phyloP scores from a whole-genome alignment of 176 grass and related monocot genomes.

The Triticum urartu region DNA sequence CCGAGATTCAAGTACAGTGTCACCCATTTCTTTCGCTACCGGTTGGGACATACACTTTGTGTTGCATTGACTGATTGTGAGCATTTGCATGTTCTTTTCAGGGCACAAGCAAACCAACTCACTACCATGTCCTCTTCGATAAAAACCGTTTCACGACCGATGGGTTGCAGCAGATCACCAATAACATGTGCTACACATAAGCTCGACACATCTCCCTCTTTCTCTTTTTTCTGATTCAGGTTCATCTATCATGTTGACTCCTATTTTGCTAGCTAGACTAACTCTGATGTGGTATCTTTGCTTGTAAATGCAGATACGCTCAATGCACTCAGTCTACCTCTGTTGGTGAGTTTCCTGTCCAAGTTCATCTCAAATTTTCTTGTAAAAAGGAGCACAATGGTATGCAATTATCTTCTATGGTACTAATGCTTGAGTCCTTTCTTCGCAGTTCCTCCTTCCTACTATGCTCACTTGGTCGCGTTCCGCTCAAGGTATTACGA shows the following conservation, averaged over 20 bases:
- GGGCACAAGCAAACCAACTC: conserved; percentile 60
- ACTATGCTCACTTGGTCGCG: conserved; percentile 77
- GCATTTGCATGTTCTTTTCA: conserved; percentile 9
- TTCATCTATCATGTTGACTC: neutral
- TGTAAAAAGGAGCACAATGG: neutral
- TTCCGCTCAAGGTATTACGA: conserved; percentile 57
- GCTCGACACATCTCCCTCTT: neutral
- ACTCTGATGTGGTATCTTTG: neutral
- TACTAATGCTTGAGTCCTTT: neutral
- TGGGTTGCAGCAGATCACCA: conserved; percentile 43
- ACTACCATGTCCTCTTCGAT: conserved; percentile 56
- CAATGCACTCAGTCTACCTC: conserved; percentile 74
- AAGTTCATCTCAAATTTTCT: neutral
- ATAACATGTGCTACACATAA: conserved; percentile 81
- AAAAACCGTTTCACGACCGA: conserved; percentile 48
- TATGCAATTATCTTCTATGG: too few relatives aligned
- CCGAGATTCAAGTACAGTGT: conserved; percentile 49
- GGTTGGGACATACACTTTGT: neutral
- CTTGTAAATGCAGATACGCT: conserved; percentile 58
- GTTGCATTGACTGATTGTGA: neutral
- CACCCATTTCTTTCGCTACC: neutral
- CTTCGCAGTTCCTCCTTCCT: conserved; percentile 59
- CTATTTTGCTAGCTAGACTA: neutral
- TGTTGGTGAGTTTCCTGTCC: conserved; percentile 40
- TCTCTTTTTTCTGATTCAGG: neutral